A percentile compares a stretch with the other conserved stretches of the same genome.
Conservation (phyloP, 352 stramenopile species). For the Blastocystis sp. region DNA sequence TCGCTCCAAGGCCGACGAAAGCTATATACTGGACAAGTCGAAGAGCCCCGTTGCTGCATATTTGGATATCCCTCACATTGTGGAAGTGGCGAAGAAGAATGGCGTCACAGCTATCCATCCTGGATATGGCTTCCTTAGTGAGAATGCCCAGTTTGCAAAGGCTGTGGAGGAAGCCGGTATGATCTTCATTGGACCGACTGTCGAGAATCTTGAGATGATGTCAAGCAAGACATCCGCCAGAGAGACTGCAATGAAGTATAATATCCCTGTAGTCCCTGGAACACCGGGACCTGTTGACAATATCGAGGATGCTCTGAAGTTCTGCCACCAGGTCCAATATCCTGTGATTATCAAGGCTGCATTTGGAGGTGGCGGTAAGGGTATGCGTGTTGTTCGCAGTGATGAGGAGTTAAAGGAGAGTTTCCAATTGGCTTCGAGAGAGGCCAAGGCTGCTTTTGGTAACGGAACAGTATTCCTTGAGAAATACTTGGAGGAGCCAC, state of each 20-base stretch:
- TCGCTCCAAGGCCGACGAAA: constrained; percentile 90
- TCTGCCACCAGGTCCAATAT: constrained; percentile 77
- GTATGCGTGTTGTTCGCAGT: constrained; percentile 84
- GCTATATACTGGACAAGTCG: constrained; percentile 81
- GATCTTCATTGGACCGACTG: constrained; percentile 86
- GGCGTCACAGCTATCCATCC: constrained; percentile 87
- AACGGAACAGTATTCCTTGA: constrained; percentile 89
- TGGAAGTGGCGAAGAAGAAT: constrained; percentile 82
- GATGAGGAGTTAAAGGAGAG: constrained; percentile 78
- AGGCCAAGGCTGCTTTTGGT: constrained; percentile 78
- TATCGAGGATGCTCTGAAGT: constrained; percentile 76
- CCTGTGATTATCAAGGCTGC: constrained; percentile 96
- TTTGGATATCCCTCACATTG: constrained; percentile 86
- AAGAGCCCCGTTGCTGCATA: constrained; percentile 86
- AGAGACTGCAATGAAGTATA: constrained; percentile 79
- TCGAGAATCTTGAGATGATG: constrained; percentile 79
- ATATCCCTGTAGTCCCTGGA: constrained; percentile 77
- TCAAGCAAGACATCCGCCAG: constrained; percentile 79
- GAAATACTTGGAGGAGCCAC: constrained; percentile 84
- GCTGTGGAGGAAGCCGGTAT: constrained; percentile 81
- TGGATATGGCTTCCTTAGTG: constrained; percentile 90
- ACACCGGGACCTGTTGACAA: constrained; percentile 77
- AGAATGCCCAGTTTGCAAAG: constrained; percentile 87
- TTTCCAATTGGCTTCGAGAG: constrained; percentile 76
- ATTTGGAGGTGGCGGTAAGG: constrained; percentile 87